Evolutionary conservation across 257 asterid species (phyloP), one percentile per base, ranked within the genome.

Genomic region (Lycium ferocissimum): DNA sequence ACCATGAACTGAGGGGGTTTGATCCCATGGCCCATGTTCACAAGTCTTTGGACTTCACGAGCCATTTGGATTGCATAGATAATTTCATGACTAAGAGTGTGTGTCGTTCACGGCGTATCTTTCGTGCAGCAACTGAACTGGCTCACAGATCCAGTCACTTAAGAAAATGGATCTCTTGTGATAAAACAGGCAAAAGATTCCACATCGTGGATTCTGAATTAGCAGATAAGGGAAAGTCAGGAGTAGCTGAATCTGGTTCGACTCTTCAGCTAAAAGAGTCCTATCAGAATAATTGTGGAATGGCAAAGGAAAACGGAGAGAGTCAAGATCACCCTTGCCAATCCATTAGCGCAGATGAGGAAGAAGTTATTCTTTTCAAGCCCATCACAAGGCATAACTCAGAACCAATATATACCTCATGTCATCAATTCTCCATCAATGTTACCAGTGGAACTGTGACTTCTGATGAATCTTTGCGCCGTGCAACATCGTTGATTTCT

Each of bases 291-390:
- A 73, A 75, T 13, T 69, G 7, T 22, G 83, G 84, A 85, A 82
- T 84, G 56, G 87, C 70, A 53, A 35, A 85, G 75, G 58, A 53
- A 57, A 5, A 70, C 0, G 80, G 76, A 51, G 85, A 83, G 45
- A 75, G 9, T 40, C 88, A 66, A 45, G 11, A 62, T 51, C 81
- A 67, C 47, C 58, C 84, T 14, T 18, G 72, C 67, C 57, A 72
- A 37, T 61, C 82, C 10, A 49, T 65, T 20, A 13, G 88, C 38
- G 7, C 80, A 2, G 93, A 89, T 26, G 93, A 90, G 85, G 93
- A 90, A 70, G 99, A 96, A 91, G 96, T 93, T 76, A 96, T 96
- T 84, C 93, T 96, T 80, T 96, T 96, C 92, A 91, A 96, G 92
- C 99, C 99, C 63, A 88, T 96, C 83, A 87, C 89, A 1, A 89